These are phyloP conservation scores for Nitzschia sp. DNA, from an alignment of 108 stramenopile genomes.

Conservation along the genomic window DNA sequence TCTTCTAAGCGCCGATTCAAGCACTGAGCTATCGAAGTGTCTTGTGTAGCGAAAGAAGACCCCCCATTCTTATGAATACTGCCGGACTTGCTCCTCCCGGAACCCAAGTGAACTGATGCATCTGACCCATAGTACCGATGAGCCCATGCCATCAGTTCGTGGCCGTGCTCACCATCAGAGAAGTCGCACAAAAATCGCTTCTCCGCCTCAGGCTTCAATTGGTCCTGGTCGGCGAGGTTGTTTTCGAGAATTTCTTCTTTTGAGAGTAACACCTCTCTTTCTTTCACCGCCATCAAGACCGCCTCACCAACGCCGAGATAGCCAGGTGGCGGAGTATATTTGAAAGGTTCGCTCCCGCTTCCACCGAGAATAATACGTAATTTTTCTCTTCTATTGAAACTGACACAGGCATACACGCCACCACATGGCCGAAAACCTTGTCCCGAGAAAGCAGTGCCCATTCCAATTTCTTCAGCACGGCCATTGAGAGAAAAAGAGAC, in stretches of 20 bases:
- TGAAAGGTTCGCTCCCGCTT: conserved; percentile 60
- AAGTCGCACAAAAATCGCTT: conserved; percentile 80
- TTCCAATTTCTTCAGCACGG: conserved; percentile 81
- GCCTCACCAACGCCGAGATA: conserved; percentile 84
- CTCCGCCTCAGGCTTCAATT: not conserved
- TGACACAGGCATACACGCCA: conserved; percentile 88
- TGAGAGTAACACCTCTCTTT: conserved; percentile 47
- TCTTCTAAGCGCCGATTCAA: conserved; percentile 31
- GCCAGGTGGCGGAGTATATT: conserved; percentile 67
- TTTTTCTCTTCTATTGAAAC: conserved; percentile 84
- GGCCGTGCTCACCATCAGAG: conserved; percentile 87
- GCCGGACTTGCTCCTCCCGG: conserved; percentile 44
- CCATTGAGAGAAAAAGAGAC: conserved; percentile 94
- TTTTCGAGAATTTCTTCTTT: conserved; percentile 54
- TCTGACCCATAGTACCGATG: conserved; percentile 90
- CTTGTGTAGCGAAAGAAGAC: conserved; percentile 3
- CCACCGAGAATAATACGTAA: conserved; percentile 77
- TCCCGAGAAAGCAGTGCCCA: conserved; percentile 84
- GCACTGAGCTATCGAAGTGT: conserved; percentile 2
- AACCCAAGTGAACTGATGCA: conserved; percentile 85
- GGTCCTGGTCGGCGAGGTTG: not conserved
- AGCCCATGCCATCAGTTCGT: conserved; percentile 87
- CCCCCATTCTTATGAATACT: conserved; percentile 8
- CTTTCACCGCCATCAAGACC: conserved; percentile 60
- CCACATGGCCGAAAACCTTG: conserved; percentile 85